These are phyloP conservation scores for Lunularia cruciata DNA, from an alignment of 225 moss, liverwort and hornwort genomes.

Conservation along the genomic window DNA sequence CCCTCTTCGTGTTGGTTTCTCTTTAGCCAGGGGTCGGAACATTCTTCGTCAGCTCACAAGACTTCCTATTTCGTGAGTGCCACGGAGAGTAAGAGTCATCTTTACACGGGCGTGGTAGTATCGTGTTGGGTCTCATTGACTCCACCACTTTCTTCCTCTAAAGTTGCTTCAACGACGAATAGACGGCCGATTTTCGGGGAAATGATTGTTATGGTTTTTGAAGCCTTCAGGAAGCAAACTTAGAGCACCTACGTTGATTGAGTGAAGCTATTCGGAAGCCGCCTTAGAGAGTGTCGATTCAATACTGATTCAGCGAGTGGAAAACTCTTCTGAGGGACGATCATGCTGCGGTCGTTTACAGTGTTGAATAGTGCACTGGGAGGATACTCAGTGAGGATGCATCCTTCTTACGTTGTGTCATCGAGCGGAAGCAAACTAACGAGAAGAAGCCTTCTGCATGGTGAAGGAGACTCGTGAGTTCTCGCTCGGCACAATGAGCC, in stretches of 20 bases:
- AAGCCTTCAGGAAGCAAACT: neutral
- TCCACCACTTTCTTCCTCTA: too few species aligned
- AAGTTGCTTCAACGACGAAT: neutral
- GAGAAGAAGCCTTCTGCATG: neutral
- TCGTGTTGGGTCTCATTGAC: too few species aligned
- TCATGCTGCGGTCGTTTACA: too few species aligned
- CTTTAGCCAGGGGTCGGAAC: conserved; percentile 7
- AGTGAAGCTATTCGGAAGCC: neutral
- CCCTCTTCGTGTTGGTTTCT: neutral
- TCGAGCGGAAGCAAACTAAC: neutral
- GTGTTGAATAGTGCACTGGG: neutral
- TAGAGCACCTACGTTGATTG: too few species aligned
- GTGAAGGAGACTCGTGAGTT: neutral
- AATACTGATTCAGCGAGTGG: too few species aligned
- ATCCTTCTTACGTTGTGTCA: neutral
- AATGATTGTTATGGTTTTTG: neutral
- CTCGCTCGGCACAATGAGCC: neutral
- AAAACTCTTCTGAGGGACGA: neutral
- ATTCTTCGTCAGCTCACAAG: neutral
- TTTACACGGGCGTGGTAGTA: too few species aligned
- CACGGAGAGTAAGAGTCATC: neutral
- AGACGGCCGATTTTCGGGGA: neutral
- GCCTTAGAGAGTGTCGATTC: neutral
- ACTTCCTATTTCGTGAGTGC: neutral
- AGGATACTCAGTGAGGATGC: neutral